phyloP scores from a whole-genome alignment of 2,329 filamentous ascomycete genomes.

The Stenocarpella maydis region DNA sequence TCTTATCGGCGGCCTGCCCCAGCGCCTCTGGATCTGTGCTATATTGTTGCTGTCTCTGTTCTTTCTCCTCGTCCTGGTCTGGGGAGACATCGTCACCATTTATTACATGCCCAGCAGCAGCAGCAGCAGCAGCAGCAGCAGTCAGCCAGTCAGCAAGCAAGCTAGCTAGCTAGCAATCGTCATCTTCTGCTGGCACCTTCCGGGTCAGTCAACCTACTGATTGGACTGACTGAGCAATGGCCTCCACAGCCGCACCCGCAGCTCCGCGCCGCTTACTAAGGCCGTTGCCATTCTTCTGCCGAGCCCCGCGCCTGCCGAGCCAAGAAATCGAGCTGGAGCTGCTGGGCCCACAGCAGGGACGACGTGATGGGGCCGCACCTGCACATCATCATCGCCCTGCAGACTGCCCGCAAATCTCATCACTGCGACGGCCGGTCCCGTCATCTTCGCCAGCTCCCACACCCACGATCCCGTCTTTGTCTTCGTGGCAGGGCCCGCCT shows the following conservation, averaged over 20 bases:
- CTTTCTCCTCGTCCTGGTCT: neutral
- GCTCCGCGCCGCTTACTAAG: constrained; percentile 28
- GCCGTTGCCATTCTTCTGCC: constrained; percentile 5
- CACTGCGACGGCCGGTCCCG: constrained; percentile 22
- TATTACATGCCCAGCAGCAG: neutral
- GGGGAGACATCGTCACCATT: neutral
- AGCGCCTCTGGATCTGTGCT: neutral
- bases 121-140: too few relatives aligned
- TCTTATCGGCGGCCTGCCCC: neutral
- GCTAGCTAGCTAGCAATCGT: neutral
- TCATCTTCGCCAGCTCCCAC: constrained; percentile 12
- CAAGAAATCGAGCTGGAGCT: constrained; percentile 30
- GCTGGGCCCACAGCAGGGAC: constrained; percentile 19
- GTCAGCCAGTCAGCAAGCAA: neutral
- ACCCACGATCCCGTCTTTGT: neutral
- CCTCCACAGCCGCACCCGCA: neutral
- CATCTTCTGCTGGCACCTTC: neutral
- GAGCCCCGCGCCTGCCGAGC: constrained; percentile 18
- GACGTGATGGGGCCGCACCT: neutral
- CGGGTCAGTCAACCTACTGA: too few relatives aligned
- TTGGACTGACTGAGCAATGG: neutral
- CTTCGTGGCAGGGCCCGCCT: constrained; percentile 10
- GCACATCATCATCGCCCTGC: constrained; percentile 21
- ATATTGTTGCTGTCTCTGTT: neutral
- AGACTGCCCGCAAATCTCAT: constrained; percentile 14